Conservation (phyloP, 208 protist species). For the Crithidia mellificae region DNA sequence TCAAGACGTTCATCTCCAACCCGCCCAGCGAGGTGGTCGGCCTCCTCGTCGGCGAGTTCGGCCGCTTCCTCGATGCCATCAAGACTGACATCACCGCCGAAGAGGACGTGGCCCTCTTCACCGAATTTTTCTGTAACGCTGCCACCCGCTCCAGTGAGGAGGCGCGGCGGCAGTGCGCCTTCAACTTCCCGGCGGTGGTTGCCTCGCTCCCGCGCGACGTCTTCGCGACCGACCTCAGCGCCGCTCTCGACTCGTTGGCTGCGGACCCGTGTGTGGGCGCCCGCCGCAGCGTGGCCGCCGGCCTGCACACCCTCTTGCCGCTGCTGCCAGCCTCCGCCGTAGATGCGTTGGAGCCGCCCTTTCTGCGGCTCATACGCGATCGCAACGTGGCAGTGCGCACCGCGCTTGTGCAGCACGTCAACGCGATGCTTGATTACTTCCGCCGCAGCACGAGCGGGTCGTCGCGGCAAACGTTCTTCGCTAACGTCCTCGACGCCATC, state of each 20-base stretch:
- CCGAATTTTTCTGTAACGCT: conserved; percentile 75
- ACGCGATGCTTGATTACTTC: conserved; percentile 76
- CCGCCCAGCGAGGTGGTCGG: conserved; percentile 83
- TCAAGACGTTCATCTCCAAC: conserved; percentile 83
- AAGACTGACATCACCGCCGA: conserved; percentile 77
- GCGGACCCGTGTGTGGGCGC: conserved; percentile 54
- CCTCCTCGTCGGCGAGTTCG: conserved; percentile 85
- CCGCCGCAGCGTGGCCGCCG: conserved; percentile 70
- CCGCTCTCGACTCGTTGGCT: conserved; percentile 65
- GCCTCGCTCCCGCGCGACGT: conserved; percentile 78
- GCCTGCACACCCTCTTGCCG: conserved; percentile 84
- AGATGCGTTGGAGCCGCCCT: conserved; percentile 59
- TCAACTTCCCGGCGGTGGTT: conserved; percentile 88
- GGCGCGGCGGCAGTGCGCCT: conserved; percentile 79
- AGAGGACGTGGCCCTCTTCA: conserved; percentile 85
- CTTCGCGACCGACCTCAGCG: conserved; percentile 67
- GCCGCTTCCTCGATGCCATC: conserved; percentile 85
- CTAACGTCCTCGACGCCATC: conserved; percentile 44
- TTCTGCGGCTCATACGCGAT: conserved; percentile 69
- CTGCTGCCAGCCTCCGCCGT: conserved; percentile 69
- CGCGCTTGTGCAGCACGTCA: conserved; percentile 57
- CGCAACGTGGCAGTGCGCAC: conserved; percentile 55
- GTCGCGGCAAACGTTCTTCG: conserved; percentile 59
- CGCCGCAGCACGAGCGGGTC: conserved; percentile 36
- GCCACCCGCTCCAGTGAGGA: conserved; percentile 62